Evolutionary conservation across 2,329 filamentous ascomycete species (phyloP), one percentile per base, ranked within the genome.

Genomic region (Coccinonectria pachysandricola): DNA sequence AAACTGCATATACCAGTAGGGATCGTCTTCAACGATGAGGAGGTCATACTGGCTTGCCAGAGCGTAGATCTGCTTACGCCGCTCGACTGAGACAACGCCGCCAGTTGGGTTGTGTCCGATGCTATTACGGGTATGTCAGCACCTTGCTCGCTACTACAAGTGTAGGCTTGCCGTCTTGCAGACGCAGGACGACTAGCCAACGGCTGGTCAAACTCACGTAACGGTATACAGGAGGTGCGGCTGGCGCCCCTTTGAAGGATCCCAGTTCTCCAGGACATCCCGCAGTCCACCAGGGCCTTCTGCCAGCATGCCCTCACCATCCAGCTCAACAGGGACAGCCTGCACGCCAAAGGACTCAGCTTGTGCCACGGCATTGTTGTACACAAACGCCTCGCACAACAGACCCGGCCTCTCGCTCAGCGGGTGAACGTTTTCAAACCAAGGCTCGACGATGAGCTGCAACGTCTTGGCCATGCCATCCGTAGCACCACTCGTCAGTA

Each of bases 1-100:
- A 54, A 74, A 95, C 52, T 95, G 88, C 7, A 96, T 65, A 53
- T 91, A 88, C 83, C 85, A 95, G 60, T 95, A 95, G 5, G 88
- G 88, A 36, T 95, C 87, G 45, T 96, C 88, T 54, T 96, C 88
- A 35, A 92, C 60, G 39, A 95, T 94, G 45, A 95, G 71, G 36
- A 95, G 71, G 53, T 95, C 86, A 57, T 84, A 93, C 49, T 79
- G 71, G 50, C 75, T 75, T 56, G 82, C 91, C 9, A 95, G 52
- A 11, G 68, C 71, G 49, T 95, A 95, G 15, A 95, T 68, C 26
- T 86, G 75, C 43, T 72, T 79, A 29, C 83, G 72, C 20, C 88
- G 75, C 44, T 78, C 59, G 7, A 91, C 52, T 3, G 80, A 77
- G 3, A 92, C 63, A 3, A 82, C 75, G 16, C 79, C 76, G 15